phyloP scores from a whole-genome alignment of 2,329 filamentous ascomycete genomes.

The Coleophoma crateriformis region DNA sequence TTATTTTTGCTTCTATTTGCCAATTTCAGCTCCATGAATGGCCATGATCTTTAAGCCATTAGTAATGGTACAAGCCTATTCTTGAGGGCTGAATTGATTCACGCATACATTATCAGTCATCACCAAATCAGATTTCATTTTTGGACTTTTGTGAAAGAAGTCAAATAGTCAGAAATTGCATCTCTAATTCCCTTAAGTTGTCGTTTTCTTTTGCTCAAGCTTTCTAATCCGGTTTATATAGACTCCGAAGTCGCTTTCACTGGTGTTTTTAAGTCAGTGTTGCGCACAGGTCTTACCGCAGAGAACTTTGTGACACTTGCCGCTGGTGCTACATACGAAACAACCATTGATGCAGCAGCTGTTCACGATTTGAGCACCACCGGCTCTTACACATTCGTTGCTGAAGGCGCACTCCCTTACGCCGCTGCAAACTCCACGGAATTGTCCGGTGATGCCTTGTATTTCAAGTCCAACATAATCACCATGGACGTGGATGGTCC shows the following conservation, averaged over 20 bases:
- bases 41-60: no score
- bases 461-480: slow-evolving; percentile 54
- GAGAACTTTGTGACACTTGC: slow-evolving; percentile 35
- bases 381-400: slow-evolving; percentile 50
- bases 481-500: slow-evolving; percentile 50
- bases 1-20: not conserved
- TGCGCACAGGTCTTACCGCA: slow-evolving; percentile 26
- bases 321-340: slow-evolving; percentile 32
- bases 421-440: slow-evolving; percentile 44
- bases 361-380: slow-evolving; percentile 35
- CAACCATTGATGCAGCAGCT: slow-evolving; percentile 37
- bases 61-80: no score
- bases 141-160: no score
- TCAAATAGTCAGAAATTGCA: no score
- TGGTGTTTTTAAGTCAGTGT: slow-evolving; percentile 33
- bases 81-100: no score
- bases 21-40: not conserved
- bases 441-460: slow-evolving; percentile 44
- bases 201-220: slow-evolving; percentile 7
- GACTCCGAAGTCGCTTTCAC: slow-evolving; percentile 31
- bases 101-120: no score
- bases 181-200: no score
- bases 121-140: no score
- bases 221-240: slow-evolving; percentile 27
- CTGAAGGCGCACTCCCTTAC: slow-evolving; percentile 50